Evolutionary conservation across 805 yeast species (phyloP).

Genomic region (Lachancea dasiensis): DNA sequence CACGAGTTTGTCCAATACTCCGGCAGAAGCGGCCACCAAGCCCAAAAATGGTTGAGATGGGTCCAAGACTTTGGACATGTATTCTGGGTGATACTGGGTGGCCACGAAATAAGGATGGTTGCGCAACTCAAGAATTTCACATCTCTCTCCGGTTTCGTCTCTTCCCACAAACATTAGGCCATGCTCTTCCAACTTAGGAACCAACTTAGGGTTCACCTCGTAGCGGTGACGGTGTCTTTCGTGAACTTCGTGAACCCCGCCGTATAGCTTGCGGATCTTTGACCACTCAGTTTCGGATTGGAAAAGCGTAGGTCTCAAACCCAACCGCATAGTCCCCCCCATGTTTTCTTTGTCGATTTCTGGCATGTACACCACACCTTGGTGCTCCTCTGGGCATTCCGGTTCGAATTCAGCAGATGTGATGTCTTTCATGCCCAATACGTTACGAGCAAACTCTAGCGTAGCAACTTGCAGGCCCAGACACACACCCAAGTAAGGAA

Average conservation of each 20-base stretch:
- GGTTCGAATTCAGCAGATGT: conserved; percentile 80
- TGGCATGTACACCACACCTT: conserved; percentile 93
- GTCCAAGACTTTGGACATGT: conserved; percentile 89
- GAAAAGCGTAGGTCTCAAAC: conserved; percentile 85
- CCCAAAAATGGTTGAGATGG: conserved; percentile 97
- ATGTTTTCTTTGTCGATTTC: conserved; percentile 91
- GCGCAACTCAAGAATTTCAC: conserved; percentile 86
- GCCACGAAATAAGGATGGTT: conserved; percentile 90
- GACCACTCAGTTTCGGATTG: conserved; percentile 60
- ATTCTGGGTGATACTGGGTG: conserved; percentile 98
- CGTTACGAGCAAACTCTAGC: conserved; percentile 83
- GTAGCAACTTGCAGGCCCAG: conserved; percentile 96
- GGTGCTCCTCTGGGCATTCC: conserved; percentile 50
- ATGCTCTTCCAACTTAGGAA: conserved; percentile 59
- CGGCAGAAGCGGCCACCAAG: conserved; percentile 88
- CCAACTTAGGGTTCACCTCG: conserved; percentile 86
- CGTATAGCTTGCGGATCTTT: conserved; percentile 71
- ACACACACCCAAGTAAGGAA: conserved; percentile 96
- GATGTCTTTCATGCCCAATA: conserved; percentile 60
- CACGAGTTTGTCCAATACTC: conserved; percentile 65
- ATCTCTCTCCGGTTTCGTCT: conserved; percentile 84
- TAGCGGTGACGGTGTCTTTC: conserved; percentile 99
- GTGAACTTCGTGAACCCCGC: conserved; percentile 55
- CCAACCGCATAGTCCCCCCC: conserved; percentile 99
- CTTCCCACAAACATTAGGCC: conserved; percentile 91